phyloP scores from a whole-genome alignment of 805 yeast species.

The Metschnikowia chrysomelidarum region DNA sequence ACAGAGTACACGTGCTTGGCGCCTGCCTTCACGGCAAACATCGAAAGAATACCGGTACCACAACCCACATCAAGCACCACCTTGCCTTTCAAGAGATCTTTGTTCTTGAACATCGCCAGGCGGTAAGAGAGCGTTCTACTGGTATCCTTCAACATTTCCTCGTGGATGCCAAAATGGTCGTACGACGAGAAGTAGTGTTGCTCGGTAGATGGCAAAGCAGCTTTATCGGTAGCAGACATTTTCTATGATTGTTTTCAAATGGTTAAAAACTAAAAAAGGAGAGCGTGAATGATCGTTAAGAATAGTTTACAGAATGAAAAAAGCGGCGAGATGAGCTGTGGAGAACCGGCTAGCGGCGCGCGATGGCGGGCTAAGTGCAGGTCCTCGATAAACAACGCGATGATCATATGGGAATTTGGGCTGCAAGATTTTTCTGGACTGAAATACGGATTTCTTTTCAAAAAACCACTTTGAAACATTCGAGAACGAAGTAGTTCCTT shows the following conservation, averaged over 20 bases:
- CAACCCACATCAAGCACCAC: constrained; percentile 97
- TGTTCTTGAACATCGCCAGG: constrained; percentile 87
- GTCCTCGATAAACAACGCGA: too few relatives aligned
- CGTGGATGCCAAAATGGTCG: constrained; percentile 97
- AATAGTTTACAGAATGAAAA: background rate
- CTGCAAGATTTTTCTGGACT: too few relatives aligned
- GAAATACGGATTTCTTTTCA: too few relatives aligned
- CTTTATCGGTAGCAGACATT: constrained; percentile 65
- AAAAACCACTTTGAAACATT: too few relatives aligned
- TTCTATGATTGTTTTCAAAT: too few relatives aligned
- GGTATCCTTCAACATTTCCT: constrained; percentile 96
- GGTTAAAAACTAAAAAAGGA: too few relatives aligned
- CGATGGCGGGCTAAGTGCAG: too few relatives aligned
- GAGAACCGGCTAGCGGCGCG: background rate
- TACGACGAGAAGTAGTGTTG: constrained; percentile 95
- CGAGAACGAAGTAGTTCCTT: too few relatives aligned
- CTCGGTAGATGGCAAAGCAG: constrained; percentile 64
- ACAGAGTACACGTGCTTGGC: constrained; percentile 97
- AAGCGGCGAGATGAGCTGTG: constrained; percentile 3
- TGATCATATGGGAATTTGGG: too few relatives aligned
- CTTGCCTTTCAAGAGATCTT: constrained; percentile 86
- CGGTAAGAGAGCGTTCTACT: constrained; percentile 90
- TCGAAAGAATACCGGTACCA: constrained; percentile 95
- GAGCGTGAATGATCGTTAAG: background rate
- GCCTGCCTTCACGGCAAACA: constrained; percentile 99